Conservation (phyloP, 768 basidiomycete genomes). For the Pleurotus platypus region DNA sequence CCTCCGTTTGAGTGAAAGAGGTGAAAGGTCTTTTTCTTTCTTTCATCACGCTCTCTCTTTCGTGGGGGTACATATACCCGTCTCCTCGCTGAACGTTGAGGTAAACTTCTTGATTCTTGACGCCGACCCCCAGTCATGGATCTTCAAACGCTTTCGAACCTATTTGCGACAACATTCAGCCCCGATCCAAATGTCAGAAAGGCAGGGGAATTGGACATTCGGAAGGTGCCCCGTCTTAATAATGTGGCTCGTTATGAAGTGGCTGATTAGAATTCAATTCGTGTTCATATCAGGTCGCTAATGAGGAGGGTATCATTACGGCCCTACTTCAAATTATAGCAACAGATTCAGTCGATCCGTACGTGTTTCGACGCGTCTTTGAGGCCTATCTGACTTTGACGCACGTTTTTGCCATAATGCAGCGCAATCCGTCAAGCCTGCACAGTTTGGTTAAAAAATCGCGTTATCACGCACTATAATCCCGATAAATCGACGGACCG, state of each 20-base stretch:
- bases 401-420: constrained; percentile 3
- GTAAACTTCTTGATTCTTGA: not conserved
- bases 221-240: constrained; percentile 51
- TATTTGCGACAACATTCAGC: constrained; percentile 78
- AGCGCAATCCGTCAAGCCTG: constrained; percentile 84
- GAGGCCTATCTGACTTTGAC: constrained; percentile 3
- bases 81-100: not conserved
- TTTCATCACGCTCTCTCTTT: constrained; percentile 1
- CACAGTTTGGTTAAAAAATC: constrained; percentile 89
- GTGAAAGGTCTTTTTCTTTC: constrained; percentile 3
- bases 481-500: constrained; percentile 41
- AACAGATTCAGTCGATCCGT: constrained; percentile 74
- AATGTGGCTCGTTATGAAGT: not conserved
- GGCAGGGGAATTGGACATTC: constrained; percentile 82
- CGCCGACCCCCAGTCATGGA: constrained; percentile 46
- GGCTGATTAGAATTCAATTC: constrained; percentile 9
- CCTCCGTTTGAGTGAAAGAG: constrained; percentile 2
- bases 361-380: constrained; percentile 41
- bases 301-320: constrained; percentile 80
- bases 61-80: constrained; percentile 4
- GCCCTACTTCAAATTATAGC: constrained; percentile 84
- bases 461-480: constrained; percentile 69
- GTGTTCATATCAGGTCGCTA: constrained; percentile 52
- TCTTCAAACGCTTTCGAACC: constrained; percentile 67
- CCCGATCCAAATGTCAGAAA: constrained; percentile 86